Percentiles rank a stretch among this genome's conserved stretches.
Evolutionary conservation across 1,139 yeast genomes (phyloP).

Genomic region (Yamadazyma friedrichii): DNA sequence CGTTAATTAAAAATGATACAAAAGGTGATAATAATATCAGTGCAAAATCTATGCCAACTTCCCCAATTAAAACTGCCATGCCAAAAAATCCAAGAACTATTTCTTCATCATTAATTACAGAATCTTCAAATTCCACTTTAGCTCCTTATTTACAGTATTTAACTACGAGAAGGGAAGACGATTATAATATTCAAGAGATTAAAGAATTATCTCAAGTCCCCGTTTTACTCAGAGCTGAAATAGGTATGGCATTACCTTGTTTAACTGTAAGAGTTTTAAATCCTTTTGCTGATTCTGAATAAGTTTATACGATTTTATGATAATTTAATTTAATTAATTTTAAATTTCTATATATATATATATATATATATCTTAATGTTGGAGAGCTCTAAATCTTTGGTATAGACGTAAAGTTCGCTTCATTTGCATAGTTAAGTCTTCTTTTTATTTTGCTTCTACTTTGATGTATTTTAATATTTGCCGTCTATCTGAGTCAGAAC

Average conservation of each 20-base stretch:
- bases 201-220: slow-evolving; percentile 79
- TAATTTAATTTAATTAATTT: not conserved
- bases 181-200: slow-evolving; percentile 72
- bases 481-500: not conserved
- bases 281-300: slow-evolving; percentile 54
- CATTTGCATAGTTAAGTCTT: no score
- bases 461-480: not conserved
- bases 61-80: slow-evolving; percentile 24
- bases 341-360: no score
- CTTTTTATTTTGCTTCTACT: no score
- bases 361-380: no score
- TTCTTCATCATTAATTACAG: slow-evolving; percentile 47
- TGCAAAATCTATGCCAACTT: slow-evolving; percentile 24
- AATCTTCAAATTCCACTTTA: slow-evolving; percentile 39
- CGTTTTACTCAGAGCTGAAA: slow-evolving; percentile 82
- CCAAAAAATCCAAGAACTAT: slow-evolving; percentile 26
- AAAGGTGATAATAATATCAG: no score
- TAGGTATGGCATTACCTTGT: slow-evolving; percentile 94
- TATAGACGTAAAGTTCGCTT: no score
- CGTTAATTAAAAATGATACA: not conserved
- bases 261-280: slow-evolving; percentile 90
- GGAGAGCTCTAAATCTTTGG: no score
- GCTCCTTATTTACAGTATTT: slow-evolving; percentile 57
- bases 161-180: slow-evolving; percentile 60
- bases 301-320: slow-evolving; percentile 4